A percentile compares a stretch with the other conserved stretches of the same genome.
phyloP scores from a whole-genome alignment of 1,139 yeast species.

The Lodderomyces orthopsilosis region DNA sequence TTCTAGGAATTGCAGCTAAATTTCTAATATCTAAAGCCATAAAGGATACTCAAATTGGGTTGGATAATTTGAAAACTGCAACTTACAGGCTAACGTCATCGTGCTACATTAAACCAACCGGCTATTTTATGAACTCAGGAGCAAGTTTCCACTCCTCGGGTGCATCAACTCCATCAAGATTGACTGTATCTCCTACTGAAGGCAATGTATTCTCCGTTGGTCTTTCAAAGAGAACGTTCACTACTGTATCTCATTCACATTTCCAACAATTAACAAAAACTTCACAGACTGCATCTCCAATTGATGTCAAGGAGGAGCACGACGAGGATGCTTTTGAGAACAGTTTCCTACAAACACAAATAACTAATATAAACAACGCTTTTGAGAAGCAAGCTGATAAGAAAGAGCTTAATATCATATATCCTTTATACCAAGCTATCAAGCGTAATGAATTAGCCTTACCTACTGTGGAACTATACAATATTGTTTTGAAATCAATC shows the following conservation, averaged over 20 bases:
- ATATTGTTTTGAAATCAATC: slow-evolving; percentile 37
- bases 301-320: not conserved
- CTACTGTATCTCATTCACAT: slow-evolving; percentile 5
- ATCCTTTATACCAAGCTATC: slow-evolving; percentile 44
- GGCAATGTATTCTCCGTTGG: slow-evolving; percentile 8
- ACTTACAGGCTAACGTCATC: slow-evolving; percentile 10
- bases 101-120: slow-evolving; percentile 8
- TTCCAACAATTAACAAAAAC: not conserved
- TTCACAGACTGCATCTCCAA: not conserved
- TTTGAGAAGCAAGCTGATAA: slow-evolving; percentile 17
- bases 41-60: slow-evolving; percentile 10
- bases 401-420: slow-evolving; percentile 31
- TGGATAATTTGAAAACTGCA: slow-evolving; percentile 12
- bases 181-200: not conserved
- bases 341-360: slow-evolving; percentile 23
- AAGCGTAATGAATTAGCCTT: slow-evolving; percentile 34
- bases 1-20: slow-evolving; percentile 13
- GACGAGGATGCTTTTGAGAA: slow-evolving; percentile 20
- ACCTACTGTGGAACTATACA: slow-evolving; percentile 34
- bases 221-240: slow-evolving; percentile 9
- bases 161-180: not conserved
- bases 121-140: slow-evolving; percentile 1
- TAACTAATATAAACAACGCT: slow-evolving; percentile 18
- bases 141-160: not conserved
- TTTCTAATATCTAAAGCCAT: slow-evolving; percentile 13